Evolutionary conservation across 1,139 yeast genomes (phyloP).

Genomic region (Taphrina wiesneri): DNA sequence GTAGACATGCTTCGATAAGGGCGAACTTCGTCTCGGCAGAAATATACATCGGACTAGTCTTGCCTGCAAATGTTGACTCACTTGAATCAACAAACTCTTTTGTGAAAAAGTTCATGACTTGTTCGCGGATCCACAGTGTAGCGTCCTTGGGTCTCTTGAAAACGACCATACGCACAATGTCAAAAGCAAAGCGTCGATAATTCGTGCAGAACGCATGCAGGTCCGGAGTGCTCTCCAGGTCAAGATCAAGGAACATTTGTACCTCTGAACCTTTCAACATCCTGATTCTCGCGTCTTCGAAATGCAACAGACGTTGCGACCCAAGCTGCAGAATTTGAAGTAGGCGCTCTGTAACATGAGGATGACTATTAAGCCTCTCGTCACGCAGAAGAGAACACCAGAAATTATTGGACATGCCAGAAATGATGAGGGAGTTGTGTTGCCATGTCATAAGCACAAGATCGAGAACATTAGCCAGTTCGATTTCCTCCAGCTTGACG

Average conservation of each 20-base stretch:
- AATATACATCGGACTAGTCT: slow-evolving; percentile 69
- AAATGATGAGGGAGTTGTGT: slow-evolving; percentile 83
- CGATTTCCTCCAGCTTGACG: slow-evolving; percentile 43
- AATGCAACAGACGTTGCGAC: slow-evolving; percentile 76
- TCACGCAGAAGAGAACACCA: slow-evolving; percentile 63
- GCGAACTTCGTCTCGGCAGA: slow-evolving; percentile 80
- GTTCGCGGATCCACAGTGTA: slow-evolving; percentile 70
- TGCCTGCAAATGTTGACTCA: slow-evolving; percentile 9
- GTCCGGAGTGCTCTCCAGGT: slow-evolving; percentile 86
- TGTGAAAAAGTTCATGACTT: slow-evolving; percentile 70
- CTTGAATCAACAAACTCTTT: slow-evolving; percentile 14
- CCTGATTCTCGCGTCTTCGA: slow-evolving; percentile 61
- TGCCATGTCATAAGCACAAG: slow-evolving; percentile 77
- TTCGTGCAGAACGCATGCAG: slow-evolving; percentile 73
- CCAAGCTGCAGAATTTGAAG: slow-evolving; percentile 73
- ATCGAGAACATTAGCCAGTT: slow-evolving; percentile 54
- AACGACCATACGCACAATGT: slow-evolving; percentile 80
- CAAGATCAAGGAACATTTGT: slow-evolving; percentile 68
- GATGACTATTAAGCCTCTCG: slow-evolving; percentile 46
- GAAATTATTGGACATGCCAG: slow-evolving; percentile 86
- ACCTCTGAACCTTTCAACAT: slow-evolving; percentile 50
- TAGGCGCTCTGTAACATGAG: slow-evolving; percentile 47
- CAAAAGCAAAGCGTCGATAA: slow-evolving; percentile 82
- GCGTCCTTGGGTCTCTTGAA: slow-evolving; percentile 86
- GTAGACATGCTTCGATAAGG: slow-evolving; percentile 81